phyloP scores from a whole-genome alignment of 1,284 basidiomycete genomes.

The Cystobasidium sp. region DNA sequence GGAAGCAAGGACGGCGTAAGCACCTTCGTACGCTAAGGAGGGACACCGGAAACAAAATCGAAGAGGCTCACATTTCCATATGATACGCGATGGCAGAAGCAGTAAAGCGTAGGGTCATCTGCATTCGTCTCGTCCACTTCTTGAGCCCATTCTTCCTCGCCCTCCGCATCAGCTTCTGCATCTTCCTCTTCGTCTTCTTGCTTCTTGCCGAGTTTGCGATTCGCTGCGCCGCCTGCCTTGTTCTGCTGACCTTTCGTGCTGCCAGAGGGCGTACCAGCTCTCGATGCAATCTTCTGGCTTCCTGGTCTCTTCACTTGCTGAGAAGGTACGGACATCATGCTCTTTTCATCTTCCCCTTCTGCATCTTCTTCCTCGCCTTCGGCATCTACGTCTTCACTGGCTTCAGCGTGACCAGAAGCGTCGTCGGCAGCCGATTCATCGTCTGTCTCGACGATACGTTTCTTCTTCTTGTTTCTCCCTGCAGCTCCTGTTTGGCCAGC shows the following conservation, averaged over 20 bases:
- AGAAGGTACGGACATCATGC: conserved; percentile 47
- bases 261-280: conserved; percentile 4
- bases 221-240: conserved; percentile 45
- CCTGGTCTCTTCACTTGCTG: conserved; percentile 36
- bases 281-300: conserved; percentile 23
- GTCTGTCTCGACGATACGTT: conserved; percentile 38
- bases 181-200: conserved; percentile 46
- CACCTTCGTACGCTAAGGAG: background rate
- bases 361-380: conserved; percentile 41
- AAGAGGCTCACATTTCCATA: conserved; percentile 51
- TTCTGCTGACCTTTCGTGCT: conserved; percentile 39
- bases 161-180: conserved; percentile 50
- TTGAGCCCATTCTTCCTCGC: conserved; percentile 43
- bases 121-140: conserved; percentile 47
- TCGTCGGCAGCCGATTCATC: conserved; percentile 36
- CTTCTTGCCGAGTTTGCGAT: conserved; percentile 42
- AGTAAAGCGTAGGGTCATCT: conserved; percentile 53
- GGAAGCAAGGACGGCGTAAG: background rate
- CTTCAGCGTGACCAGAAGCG: conserved; percentile 23
- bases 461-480: conserved; percentile 38
- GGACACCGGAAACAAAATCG: background rate
- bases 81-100: conserved; percentile 52
- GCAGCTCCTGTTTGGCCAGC: conserved; percentile 4
- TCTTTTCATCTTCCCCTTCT: conserved; percentile 42
- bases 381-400: conserved; percentile 37